Evolutionary conservation across 2,329 filamentous ascomycete species (phyloP).

Genomic region (Orbilia ellipsospora): DNA sequence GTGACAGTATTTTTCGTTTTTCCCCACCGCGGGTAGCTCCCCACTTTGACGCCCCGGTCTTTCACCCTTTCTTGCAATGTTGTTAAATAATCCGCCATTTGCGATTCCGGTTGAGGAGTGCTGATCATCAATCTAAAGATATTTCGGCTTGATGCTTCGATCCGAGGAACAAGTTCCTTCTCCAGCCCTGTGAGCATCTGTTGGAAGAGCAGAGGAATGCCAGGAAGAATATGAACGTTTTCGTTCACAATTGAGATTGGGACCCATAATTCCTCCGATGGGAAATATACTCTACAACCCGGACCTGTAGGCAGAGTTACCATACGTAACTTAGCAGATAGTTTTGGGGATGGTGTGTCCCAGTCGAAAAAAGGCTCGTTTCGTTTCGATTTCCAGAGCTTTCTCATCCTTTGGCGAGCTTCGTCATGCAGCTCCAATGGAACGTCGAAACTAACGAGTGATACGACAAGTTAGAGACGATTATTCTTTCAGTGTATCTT

Average conservation of each 20-base stretch:
- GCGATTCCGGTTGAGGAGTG: slow-evolving; percentile 87
- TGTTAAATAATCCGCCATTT: slow-evolving; percentile 83
- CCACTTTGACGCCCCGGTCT: slow-evolving; percentile 85
- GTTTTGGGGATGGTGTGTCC: slow-evolving; percentile 81
- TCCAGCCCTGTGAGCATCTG: slow-evolving; percentile 77
- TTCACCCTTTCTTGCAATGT: slow-evolving; percentile 79
- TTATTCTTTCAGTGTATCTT: neutral
- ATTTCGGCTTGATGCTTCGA: slow-evolving; percentile 79
- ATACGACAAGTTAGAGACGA: slow-evolving; percentile 7
- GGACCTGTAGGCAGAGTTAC: slow-evolving; percentile 81
- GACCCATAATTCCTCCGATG: slow-evolving; percentile 86
- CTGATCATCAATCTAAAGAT: slow-evolving; percentile 82
- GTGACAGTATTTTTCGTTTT: slow-evolving; percentile 90
- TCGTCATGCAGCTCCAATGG: slow-evolving; percentile 80
- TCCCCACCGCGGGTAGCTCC: slow-evolving; percentile 93
- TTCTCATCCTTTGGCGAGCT: slow-evolving; percentile 84
- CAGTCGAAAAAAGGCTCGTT: slow-evolving; percentile 81
- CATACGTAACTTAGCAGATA: slow-evolving; percentile 89
- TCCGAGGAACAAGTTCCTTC: slow-evolving; percentile 74
- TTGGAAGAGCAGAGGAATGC: slow-evolving; percentile 86
- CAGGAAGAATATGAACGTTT: slow-evolving; percentile 92
- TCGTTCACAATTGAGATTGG: slow-evolving; percentile 88
- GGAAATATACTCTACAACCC: slow-evolving; percentile 80
- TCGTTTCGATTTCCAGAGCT: slow-evolving; percentile 77
- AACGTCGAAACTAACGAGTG: slow-evolving; percentile 67